Evolutionary conservation across 1,284 basidiomycete species (phyloP).

Genomic region (Moesziomyces sp.): DNA sequence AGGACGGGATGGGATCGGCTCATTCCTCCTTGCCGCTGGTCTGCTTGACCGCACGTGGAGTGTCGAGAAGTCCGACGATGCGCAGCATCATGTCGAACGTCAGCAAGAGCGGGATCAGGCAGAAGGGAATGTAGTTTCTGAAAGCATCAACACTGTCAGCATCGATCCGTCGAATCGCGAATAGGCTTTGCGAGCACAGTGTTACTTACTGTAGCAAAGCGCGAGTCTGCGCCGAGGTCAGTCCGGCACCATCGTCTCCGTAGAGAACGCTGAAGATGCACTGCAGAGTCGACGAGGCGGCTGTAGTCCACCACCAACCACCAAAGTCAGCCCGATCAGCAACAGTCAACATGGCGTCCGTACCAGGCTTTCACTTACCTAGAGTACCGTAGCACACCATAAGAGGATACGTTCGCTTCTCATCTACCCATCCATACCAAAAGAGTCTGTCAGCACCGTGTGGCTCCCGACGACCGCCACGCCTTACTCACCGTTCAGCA

Average conservation of each 20-base stretch:
- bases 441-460: background rate
- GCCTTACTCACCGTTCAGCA: constrained; percentile 40
- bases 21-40: constrained; percentile 6
- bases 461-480: background rate
- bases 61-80: constrained; percentile 15
- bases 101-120: constrained; percentile 29
- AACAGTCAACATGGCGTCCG: background rate
- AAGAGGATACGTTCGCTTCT: constrained; percentile 51
- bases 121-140: constrained; percentile 50
- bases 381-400: constrained; percentile 49
- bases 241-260: constrained; percentile 25
- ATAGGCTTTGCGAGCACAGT: background rate
- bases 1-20: background rate
- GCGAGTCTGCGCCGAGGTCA: constrained; percentile 10
- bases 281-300: constrained; percentile 43
- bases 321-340: too few species aligned
- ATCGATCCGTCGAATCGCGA: background rate
- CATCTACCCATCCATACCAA: constrained; percentile 25
- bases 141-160: background rate
- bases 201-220: constrained; percentile 38
- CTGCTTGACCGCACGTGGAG: background rate
- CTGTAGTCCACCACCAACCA: constrained; percentile 3
- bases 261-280: constrained; percentile 45
- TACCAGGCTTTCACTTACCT: constrained; percentile 17
- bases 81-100: constrained; percentile 40